Evolutionary conservation across 2,329 filamentous ascomycete genomes (phyloP).

Genomic region (Colletotrichum brevisporum): DNA sequence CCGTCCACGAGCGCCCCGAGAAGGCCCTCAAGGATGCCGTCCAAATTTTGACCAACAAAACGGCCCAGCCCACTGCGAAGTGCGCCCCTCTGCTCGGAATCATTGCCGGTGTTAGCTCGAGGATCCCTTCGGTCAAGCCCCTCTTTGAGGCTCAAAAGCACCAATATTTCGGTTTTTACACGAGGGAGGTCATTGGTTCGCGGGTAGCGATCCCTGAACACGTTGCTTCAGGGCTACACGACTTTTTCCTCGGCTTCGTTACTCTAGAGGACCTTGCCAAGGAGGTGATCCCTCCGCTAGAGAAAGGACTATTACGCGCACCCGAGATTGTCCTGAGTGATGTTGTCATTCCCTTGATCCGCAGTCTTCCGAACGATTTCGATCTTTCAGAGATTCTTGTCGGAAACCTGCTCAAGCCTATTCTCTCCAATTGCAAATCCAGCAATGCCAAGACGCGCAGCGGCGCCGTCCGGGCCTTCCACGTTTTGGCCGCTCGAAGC

Average conservation of each 20-base stretch:
- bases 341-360: slow-evolving; percentile 80
- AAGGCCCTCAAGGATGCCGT: slow-evolving; percentile 76
- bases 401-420: slow-evolving; percentile 83
- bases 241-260: slow-evolving; percentile 87
- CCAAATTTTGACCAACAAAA: slow-evolving; percentile 77
- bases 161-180: slow-evolving; percentile 85
- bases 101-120: slow-evolving; percentile 87
- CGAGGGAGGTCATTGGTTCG: slow-evolving; percentile 87
- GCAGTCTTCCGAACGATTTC: slow-evolving; percentile 76
- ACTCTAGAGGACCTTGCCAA: slow-evolving; percentile 81
- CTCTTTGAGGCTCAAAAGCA: slow-evolving; percentile 76
- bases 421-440: slow-evolving; percentile 93
- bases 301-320: slow-evolving; percentile 89
- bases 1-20: slow-evolving; percentile 68
- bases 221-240: slow-evolving; percentile 78
- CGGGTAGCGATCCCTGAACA: slow-evolving; percentile 79
- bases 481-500: slow-evolving; percentile 75
- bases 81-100: slow-evolving; percentile 87
- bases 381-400: slow-evolving; percentile 84
- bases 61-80: slow-evolving; percentile 72
- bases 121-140: slow-evolving; percentile 74
- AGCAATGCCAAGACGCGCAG: slow-evolving; percentile 84
- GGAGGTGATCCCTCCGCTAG: slow-evolving; percentile 83
- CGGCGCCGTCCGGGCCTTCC: slow-evolving; percentile 83
- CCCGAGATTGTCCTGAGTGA: slow-evolving; percentile 91